Evolutionary conservation across 805 yeast genomes (phyloP).

Genomic region (Phaffomyces antillensis): DNA sequence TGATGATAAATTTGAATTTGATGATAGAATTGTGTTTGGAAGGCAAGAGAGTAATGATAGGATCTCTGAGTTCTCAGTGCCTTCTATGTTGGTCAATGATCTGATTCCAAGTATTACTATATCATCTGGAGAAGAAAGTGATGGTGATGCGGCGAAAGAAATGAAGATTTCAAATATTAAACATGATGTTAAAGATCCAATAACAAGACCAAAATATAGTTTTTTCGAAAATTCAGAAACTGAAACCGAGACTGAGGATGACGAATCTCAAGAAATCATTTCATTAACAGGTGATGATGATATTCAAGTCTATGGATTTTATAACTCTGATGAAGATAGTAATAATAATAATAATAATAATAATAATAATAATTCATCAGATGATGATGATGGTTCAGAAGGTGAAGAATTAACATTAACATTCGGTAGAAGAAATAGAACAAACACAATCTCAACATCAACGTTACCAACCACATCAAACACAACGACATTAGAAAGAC

Average conservation of each 20-base stretch:
- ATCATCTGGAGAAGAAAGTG: not conserved
- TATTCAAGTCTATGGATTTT: conserved; percentile 33
- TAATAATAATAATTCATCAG: not conserved
- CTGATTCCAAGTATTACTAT: conserved; percentile 1
- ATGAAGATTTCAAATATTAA: not conserved
- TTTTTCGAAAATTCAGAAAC: conserved; percentile 18
- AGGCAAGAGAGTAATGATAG: conserved; percentile 5
- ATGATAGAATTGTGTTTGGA: conserved; percentile 9
- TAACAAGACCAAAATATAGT: conserved; percentile 19
- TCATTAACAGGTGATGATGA: not conserved
- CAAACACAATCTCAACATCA: conserved; percentile 8
- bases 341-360: too few species aligned
- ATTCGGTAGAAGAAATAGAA: conserved; percentile 19
- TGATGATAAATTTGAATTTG: conserved; percentile 6
- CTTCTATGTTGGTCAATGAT: conserved; percentile 9
- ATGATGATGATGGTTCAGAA: conserved; percentile 1
- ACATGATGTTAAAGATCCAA: not conserved
- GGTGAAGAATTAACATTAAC: conserved; percentile 3
- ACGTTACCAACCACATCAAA: not conserved
- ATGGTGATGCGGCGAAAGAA: not conserved
- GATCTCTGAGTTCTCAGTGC: conserved; percentile 11
- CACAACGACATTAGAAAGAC: not conserved
- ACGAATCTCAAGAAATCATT: not conserved
- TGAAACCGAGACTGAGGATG: conserved; percentile 1
- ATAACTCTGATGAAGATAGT: conserved; percentile 1